Conservation (phyloP, 768 basidiomycete genomes). For the Nidularia sp. region DNA sequence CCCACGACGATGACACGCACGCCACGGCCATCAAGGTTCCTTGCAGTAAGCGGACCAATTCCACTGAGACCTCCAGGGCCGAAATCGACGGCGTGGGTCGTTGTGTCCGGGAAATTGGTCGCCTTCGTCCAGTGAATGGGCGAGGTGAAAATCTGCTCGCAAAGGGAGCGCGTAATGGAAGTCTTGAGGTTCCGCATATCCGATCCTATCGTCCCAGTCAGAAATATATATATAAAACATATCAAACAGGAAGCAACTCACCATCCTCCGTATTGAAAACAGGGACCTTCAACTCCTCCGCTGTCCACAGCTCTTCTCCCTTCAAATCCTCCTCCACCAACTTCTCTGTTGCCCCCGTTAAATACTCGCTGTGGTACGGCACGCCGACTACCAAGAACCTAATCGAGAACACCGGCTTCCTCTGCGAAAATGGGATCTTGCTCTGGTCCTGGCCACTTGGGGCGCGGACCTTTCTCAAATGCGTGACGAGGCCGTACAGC, state of each 20-base stretch:
- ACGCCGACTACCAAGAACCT: constrained; percentile 95
- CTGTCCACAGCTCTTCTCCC: constrained; percentile 74
- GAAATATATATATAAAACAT: constrained; percentile 5
- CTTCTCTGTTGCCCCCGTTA: constrained; percentile 70
- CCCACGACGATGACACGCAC: constrained; percentile 87
- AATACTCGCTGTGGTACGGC: constrained; percentile 92
- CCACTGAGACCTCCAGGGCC: constrained; percentile 94
- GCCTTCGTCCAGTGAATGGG: constrained; percentile 94
- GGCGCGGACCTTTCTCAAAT: constrained; percentile 86
- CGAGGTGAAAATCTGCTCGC: constrained; percentile 88
- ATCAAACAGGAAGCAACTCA: constrained; percentile 28
- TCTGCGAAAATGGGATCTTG: constrained; percentile 90
- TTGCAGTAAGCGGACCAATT: constrained; percentile 85
- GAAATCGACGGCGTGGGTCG: constrained; percentile 95
- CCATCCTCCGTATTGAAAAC: constrained; percentile 94
- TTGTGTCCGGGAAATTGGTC: constrained; percentile 82
- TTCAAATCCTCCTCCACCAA: constrained; percentile 71
- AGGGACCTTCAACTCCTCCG: constrained; percentile 69
- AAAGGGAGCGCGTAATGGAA: constrained; percentile 83
- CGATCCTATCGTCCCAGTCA: constrained; percentile 49
- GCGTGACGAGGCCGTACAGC: constrained; percentile 91
- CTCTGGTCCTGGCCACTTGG: constrained; percentile 86
- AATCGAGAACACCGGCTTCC: constrained; percentile 88
- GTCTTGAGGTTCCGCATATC: constrained; percentile 71
- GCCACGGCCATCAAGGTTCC: constrained; percentile 91